phyloP scores from a whole-genome alignment of 129 eudicot species.

The Centella asiatica region DNA sequence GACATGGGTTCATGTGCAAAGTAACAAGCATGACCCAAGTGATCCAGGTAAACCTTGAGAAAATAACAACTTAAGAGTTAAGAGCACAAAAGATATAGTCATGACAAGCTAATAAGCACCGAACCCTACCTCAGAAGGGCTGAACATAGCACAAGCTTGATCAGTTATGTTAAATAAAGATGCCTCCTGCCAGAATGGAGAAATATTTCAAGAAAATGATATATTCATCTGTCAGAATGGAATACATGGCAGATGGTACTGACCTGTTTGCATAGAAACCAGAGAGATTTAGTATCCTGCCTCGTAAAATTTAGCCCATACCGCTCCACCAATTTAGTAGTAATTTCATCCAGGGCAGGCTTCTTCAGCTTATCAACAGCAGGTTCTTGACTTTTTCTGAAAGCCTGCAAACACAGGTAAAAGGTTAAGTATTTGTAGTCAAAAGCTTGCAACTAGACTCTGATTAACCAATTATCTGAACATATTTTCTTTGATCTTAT shows the following conservation, averaged over 20 bases:
- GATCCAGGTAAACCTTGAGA: background rate
- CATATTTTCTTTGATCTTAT: too few species aligned
- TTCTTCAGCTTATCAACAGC: slow-evolving; percentile 71
- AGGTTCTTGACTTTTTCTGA: slow-evolving; percentile 83
- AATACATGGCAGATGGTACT: background rate
- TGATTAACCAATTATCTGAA: background rate
- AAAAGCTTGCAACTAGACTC: slow-evolving; percentile 2
- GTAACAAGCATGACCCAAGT: slow-evolving; percentile 3
- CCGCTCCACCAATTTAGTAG: slow-evolving; percentile 39
- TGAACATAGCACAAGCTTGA: slow-evolving; percentile 93
- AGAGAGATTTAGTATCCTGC: slow-evolving; percentile 61
- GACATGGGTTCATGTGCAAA: slow-evolving; percentile 1
- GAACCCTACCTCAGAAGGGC: slow-evolving; percentile 59
- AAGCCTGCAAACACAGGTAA: slow-evolving; percentile 37
- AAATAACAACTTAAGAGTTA: background rate
- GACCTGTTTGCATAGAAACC: slow-evolving; percentile 98
- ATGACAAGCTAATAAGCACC: background rate
- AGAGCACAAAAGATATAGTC: too few species aligned
- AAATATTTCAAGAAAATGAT: background rate
- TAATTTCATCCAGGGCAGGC: slow-evolving; percentile 65
- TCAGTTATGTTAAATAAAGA: slow-evolving; percentile 58
- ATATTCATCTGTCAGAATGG: background rate
- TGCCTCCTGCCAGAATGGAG: slow-evolving; percentile 57
- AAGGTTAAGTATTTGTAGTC: slow-evolving; percentile 2
- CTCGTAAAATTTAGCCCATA: slow-evolving; percentile 67